Conservation (phyloP, 345 rosid species). For the Rubroshorea leprosula region DNA sequence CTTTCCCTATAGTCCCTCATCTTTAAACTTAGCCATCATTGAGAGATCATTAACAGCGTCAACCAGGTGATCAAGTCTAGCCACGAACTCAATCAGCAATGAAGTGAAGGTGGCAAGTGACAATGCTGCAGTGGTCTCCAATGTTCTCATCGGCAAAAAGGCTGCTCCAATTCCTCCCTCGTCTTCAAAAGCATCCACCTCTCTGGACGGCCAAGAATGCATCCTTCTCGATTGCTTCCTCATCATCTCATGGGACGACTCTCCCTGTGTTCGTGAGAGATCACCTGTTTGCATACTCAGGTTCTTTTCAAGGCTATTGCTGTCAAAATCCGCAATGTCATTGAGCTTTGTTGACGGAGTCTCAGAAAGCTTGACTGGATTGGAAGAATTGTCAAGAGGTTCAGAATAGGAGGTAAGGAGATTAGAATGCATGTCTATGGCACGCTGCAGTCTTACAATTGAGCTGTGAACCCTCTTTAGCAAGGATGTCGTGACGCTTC, state of each 20-base stretch:
- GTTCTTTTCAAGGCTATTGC: not conserved
- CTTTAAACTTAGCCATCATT: constrained; percentile 47
- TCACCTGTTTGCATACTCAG: too few relatives aligned
- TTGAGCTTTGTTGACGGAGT: constrained; percentile 13
- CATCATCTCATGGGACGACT: constrained; percentile 47
- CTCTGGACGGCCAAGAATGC: constrained; percentile 59
- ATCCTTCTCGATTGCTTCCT: constrained; percentile 52
- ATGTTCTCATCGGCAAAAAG: constrained; percentile 44
- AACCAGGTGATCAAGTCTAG: constrained; percentile 57
- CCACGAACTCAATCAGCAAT: constrained; percentile 57
- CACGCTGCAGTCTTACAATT: constrained; percentile 39
- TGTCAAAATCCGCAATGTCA: not conserved
- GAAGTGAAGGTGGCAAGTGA: too few relatives aligned
- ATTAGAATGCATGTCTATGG: constrained; percentile 45
- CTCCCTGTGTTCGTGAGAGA: too few relatives aligned
- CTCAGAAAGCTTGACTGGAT: constrained; percentile 20
- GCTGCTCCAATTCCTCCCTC: constrained; percentile 29
- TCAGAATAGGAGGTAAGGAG: constrained; percentile 35
- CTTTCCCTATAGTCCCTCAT: constrained; percentile 20
- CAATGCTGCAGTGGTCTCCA: constrained; percentile 51
- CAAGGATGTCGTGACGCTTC: constrained; percentile 27
- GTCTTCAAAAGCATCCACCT: constrained; percentile 49
- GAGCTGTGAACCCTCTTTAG: constrained; percentile 46
- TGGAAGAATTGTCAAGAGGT: constrained; percentile 25
- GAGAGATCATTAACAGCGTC: constrained; percentile 56